Evolutionary conservation across 345 rosid genomes (phyloP).

Genomic region (Rhodamnia argentea): DNA sequence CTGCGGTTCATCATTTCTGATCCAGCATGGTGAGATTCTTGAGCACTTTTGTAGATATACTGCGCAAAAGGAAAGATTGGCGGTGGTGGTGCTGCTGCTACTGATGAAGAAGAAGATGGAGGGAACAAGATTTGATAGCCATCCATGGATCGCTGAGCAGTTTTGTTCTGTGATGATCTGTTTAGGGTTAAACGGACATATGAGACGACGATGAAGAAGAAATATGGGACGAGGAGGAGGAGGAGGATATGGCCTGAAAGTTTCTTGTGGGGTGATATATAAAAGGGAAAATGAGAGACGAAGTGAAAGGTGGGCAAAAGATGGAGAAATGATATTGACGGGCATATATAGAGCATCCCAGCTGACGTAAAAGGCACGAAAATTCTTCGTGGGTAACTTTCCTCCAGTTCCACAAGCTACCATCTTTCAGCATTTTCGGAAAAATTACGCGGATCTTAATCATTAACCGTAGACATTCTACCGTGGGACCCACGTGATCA

Average conservation of each 20-base stretch:
- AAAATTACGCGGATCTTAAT: neutral
- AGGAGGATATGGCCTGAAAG: neutral
- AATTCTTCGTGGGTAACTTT: neutral
- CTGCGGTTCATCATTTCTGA: neutral
- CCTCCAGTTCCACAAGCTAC: neutral
- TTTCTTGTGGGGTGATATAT: neutral
- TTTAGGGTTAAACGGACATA: neutral
- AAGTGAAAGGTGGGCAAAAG: neutral
- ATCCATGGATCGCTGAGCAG: neutral
- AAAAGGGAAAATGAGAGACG: neutral
- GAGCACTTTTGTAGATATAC: neutral
- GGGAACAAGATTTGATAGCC: constrained; percentile 1
- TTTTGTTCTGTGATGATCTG: neutral
- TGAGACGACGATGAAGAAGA: neutral
- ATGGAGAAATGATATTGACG: neutral
- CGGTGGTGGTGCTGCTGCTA: neutral
- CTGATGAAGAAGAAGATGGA: neutral
- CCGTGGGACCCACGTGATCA: neutral
- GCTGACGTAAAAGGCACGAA: neutral
- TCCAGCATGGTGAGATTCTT: neutral
- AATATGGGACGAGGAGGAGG: neutral
- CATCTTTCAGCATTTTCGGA: neutral
- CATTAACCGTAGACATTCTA: neutral
- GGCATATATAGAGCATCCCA: neutral
- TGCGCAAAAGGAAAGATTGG: neutral